These are phyloP conservation scores for Blepharisma japonicum DNA, from an alignment of 73 alveolate species.

Conservation along the genomic window DNA sequence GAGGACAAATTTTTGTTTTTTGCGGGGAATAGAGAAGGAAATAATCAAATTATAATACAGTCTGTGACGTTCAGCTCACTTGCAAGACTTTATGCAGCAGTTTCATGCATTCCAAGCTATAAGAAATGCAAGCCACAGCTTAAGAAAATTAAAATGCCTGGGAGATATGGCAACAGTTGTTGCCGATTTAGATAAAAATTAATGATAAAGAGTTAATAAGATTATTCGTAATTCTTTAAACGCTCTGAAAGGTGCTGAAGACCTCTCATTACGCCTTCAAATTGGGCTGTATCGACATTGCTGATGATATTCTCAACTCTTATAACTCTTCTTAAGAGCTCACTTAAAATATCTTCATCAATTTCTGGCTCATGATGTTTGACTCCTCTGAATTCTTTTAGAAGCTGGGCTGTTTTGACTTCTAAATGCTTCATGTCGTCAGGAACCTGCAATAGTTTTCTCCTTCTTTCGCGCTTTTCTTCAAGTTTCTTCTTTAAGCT, in stretches of 20 bases:
- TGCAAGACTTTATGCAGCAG: not conserved
- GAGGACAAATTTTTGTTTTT: not conserved
- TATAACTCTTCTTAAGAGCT: not conserved
- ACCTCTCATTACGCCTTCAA: not conserved
- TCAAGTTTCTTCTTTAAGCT: not conserved
- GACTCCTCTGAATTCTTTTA: not conserved
- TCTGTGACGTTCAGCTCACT: not conserved
- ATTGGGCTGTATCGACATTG: not conserved
- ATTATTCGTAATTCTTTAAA: not conserved
- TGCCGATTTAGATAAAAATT: not conserved
- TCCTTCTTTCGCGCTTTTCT: not conserved
- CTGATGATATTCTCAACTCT: not conserved
- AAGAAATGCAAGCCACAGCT: no score
- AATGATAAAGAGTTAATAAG: no score
- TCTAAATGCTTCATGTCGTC: not conserved
- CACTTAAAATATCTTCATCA: not conserved
- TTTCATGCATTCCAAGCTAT: not conserved
- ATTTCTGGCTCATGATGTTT: not conserved
- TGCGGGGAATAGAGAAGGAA: not conserved
- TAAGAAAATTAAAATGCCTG: conserved; percentile 18
- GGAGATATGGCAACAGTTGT: conserved; percentile 11
- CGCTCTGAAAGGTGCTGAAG: not conserved
- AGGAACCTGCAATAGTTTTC: conserved; percentile 2
- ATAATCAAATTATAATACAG: not conserved
- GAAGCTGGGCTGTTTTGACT: not conserved